Conservation (phyloP, 495 filamentous ascomycete genomes). For the Aspergillus diversus region DNA sequence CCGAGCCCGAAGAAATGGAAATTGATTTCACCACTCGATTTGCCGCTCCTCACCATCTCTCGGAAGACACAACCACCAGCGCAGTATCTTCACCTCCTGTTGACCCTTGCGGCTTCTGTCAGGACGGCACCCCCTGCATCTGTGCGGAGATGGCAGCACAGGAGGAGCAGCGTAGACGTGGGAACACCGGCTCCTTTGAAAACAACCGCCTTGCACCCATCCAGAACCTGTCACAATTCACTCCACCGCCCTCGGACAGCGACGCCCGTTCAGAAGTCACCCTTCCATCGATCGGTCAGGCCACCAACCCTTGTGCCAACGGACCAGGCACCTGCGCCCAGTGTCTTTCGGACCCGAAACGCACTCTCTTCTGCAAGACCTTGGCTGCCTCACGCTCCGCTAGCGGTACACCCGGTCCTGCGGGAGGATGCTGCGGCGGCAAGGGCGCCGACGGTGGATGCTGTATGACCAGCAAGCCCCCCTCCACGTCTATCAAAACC, state of each 20-base stretch:
- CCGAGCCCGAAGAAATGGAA: conserved; percentile 66
- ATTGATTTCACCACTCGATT: conserved; percentile 76
- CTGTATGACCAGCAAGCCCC: conserved; percentile 34
- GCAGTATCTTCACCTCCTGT: conserved; percentile 44
- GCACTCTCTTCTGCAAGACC: conserved; percentile 84
- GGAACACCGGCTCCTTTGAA: conserved; percentile 35
- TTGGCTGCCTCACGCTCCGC: conserved; percentile 66
- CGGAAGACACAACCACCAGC: conserved; percentile 33
- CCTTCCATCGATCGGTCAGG: conserved; percentile 45
- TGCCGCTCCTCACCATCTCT: conserved; percentile 43
- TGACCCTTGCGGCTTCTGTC: conserved; percentile 87
- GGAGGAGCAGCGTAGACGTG: conserved; percentile 40
- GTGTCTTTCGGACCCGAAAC: conserved; percentile 75
- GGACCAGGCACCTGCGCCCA: conserved; percentile 81
- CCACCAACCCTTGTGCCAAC: conserved; percentile 61
- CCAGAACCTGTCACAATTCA: conserved; percentile 59
- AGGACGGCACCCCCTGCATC: conserved; percentile 80
- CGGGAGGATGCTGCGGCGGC: conserved; percentile 56
- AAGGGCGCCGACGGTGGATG: conserved; percentile 56
- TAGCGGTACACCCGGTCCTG: conserved; percentile 40
- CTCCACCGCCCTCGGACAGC: conserved; percentile 70
- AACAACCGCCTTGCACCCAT: conserved; percentile 53
- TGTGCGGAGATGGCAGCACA: conserved; percentile 73
- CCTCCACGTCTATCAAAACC: conserved; percentile 8
- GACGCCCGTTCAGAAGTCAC: conserved; percentile 56